Conservation (phyloP, 1,139 yeast species). For the Yamadazyma membranifaciens region DNA sequence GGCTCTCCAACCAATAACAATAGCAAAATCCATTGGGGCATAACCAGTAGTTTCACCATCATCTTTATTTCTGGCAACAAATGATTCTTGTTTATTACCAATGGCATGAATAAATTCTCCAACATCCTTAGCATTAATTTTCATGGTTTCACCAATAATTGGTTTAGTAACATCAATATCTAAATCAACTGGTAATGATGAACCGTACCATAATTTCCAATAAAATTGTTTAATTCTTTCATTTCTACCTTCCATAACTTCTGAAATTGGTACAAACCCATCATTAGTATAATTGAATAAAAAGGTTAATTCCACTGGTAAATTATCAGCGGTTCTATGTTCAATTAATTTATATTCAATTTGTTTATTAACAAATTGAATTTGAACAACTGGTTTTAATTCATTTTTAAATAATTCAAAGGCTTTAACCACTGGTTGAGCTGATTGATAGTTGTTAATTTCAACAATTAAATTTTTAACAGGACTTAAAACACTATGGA, state of each 20-base stretch:
- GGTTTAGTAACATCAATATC: slow-evolving; percentile 68
- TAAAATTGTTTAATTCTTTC: slow-evolving; percentile 91
- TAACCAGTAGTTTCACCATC: slow-evolving; percentile 47
- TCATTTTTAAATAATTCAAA: slow-evolving; percentile 75
- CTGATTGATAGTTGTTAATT: slow-evolving; percentile 34
- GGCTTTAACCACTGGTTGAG: slow-evolving; percentile 54
- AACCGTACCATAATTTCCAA: slow-evolving; percentile 97
- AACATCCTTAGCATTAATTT: slow-evolving; percentile 73
- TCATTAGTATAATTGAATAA: slow-evolving; percentile 78
- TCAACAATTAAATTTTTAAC: slow-evolving; percentile 63
- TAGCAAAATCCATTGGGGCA: slow-evolving; percentile 99
- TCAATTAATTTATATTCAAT: slow-evolving; percentile 80
- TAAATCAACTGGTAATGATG: slow-evolving; percentile 53
- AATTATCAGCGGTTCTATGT: slow-evolving; percentile 78
- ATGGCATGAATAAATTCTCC: slow-evolving; percentile 95
- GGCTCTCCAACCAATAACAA: slow-evolving; percentile 98
- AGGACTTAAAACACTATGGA: slow-evolving; percentile 79
- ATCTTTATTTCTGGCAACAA: slow-evolving; percentile 84
- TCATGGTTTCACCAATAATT: slow-evolving; percentile 68
- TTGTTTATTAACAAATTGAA: slow-evolving; percentile 45
- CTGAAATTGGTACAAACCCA: slow-evolving; percentile 94
- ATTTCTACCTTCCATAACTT: slow-evolving; percentile 87
- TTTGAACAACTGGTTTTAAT: slow-evolving; percentile 64
- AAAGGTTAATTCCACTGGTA: slow-evolving; percentile 73
- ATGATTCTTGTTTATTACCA: slow-evolving; percentile 96